A percentile compares a stretch with the other conserved stretches of the same genome.
phyloP scores from a whole-genome alignment of 2,329 filamentous ascomycete species.

The Acrodontium crateriforme region DNA sequence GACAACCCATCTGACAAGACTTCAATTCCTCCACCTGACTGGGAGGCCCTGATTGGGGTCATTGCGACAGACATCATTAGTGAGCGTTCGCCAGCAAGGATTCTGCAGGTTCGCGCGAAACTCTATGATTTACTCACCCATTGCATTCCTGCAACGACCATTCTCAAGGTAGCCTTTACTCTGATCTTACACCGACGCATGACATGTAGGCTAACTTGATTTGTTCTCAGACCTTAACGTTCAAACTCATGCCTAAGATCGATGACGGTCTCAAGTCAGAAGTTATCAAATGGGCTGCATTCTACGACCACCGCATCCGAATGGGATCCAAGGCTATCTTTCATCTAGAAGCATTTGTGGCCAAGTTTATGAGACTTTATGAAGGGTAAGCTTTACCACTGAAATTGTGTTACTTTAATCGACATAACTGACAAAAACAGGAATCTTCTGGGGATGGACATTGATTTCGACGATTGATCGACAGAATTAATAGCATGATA shows the following conservation, averaged over 20 bases:
- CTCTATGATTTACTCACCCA: constrained; percentile 96
- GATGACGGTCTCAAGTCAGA: constrained; percentile 85
- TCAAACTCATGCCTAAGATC: constrained; percentile 75
- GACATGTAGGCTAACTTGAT: neutral
- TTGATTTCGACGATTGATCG: constrained; percentile 28
- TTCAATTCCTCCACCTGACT: constrained; percentile 85
- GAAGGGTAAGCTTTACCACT: constrained; percentile 53
- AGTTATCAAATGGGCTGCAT: constrained; percentile 89
- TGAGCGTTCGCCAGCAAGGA: constrained; percentile 79
- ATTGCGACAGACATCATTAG: constrained; percentile 89
- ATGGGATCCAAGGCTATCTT: constrained; percentile 88
- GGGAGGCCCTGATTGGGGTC: constrained; percentile 81
- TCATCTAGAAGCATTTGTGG: constrained; percentile 94
- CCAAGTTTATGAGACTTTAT: constrained; percentile 92
- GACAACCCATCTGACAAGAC: constrained; percentile 83
- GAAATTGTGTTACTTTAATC: neutral
- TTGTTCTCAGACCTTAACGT: constrained; percentile 71
- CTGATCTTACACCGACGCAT: neutral
- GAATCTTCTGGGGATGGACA: constrained; percentile 66
- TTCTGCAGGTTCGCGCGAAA: constrained; percentile 78
- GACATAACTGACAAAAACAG: constrained; percentile 18
- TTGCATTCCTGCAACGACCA: constrained; percentile 88
- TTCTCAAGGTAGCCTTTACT: constrained; percentile 49
- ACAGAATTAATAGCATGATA: constrained; percentile 10
- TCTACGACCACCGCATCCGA: constrained; percentile 91